Evolutionary conservation across 2,329 filamentous ascomycete species (phyloP).

Genomic region (Epichloe sp.): DNA sequence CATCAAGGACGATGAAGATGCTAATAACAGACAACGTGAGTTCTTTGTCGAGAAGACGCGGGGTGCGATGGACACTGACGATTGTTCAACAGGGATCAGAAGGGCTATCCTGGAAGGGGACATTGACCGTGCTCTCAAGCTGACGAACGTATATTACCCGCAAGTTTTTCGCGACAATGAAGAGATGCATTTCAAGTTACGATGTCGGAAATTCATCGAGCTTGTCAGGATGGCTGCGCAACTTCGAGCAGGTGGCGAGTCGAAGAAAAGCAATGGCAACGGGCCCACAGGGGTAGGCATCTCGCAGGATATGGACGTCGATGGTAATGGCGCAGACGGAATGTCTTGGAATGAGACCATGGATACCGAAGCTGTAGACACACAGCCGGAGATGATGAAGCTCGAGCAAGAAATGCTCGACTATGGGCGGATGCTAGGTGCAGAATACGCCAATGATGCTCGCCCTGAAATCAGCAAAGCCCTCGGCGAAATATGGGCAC

Average conservation of each 20-base stretch:
- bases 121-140: slow-evolving; percentile 78
- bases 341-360: slow-evolving; percentile 35
- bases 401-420: slow-evolving; percentile 57
- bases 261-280: slow-evolving; percentile 31
- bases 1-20: slow-evolving; percentile 72
- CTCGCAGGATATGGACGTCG: slow-evolving; percentile 40
- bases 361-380: slow-evolving; percentile 28
- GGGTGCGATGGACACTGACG: slow-evolving; percentile 1
- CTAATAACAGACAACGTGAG: slow-evolving; percentile 73
- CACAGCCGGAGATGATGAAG: slow-evolving; percentile 23
- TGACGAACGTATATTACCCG: slow-evolving; percentile 67
- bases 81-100: slow-evolving; percentile 53
- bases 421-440: slow-evolving; percentile 68
- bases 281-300: slow-evolving; percentile 21
- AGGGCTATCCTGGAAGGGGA: slow-evolving; percentile 81
- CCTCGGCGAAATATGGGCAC: slow-evolving; percentile 72
- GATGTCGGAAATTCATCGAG: slow-evolving; percentile 88
- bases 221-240: slow-evolving; percentile 72
- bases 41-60: not conserved
- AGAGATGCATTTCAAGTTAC: slow-evolving; percentile 75
- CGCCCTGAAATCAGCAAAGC: slow-evolving; percentile 58
- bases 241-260: slow-evolving; percentile 35
- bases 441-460: slow-evolving; percentile 62
- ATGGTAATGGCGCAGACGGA: slow-evolving; percentile 33
- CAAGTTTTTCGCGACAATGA: slow-evolving; percentile 67